These are phyloP conservation scores for Gracilaria vermiculophylla DNA, from an alignment of 23 red algal species.

Conservation along the genomic window DNA sequence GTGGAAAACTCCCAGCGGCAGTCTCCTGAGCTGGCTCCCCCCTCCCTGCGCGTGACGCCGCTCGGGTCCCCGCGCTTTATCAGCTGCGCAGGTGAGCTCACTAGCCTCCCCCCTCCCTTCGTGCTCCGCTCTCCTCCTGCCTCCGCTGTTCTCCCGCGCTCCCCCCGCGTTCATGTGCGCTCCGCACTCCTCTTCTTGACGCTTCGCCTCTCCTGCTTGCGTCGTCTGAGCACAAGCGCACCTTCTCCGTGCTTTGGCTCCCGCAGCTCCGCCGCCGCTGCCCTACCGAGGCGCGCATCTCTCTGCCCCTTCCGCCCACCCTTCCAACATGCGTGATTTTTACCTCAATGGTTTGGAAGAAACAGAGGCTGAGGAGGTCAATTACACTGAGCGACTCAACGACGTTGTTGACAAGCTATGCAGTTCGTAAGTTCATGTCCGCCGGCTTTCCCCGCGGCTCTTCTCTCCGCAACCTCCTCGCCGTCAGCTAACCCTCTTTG, in stretches of 20 bases:
- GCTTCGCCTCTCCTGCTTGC: background rate
- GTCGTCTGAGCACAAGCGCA: background rate
- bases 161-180: background rate
- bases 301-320: background rate
- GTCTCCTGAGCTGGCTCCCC: no score
- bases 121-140: background rate
- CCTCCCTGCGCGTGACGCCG: no score
- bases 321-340: constrained; percentile 4
- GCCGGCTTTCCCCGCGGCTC: background rate
- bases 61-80: no score
- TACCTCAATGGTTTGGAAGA: constrained; percentile 9
- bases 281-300: background rate
- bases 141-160: background rate
- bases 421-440: background rate
- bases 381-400: background rate
- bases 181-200: background rate
- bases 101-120: background rate
- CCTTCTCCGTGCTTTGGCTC: background rate
- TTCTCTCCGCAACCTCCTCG: background rate
- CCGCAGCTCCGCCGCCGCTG: background rate
- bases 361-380: constrained; percentile 24
- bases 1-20: no score
- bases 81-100: background rate
- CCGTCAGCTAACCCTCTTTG: background rate
- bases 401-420: constrained; percentile 40